Conservation (phyloP, 2,329 filamentous ascomycete genomes). For the Chaetomiaceae sp. region DNA sequence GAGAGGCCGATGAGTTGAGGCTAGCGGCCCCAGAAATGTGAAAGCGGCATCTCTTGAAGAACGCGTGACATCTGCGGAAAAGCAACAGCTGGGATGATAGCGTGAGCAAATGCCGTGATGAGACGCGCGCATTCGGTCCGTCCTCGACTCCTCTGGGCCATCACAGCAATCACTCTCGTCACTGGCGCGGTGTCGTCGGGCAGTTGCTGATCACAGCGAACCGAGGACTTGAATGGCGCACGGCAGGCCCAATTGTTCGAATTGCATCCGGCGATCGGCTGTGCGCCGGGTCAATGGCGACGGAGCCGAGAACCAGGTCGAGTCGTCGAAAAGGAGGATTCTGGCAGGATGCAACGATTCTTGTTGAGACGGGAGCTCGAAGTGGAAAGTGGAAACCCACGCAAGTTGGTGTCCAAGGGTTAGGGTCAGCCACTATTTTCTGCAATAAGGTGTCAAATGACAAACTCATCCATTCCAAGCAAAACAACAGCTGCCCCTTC, state of each 20-base stretch:
- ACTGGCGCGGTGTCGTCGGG: slow-evolving; percentile 5
- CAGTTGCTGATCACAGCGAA: slow-evolving; percentile 1
- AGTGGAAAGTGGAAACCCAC: too few relatives aligned
- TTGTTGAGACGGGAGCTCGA: too few relatives aligned
- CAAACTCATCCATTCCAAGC: too few relatives aligned
- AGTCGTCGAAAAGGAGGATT: too few relatives aligned
- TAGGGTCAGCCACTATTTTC: too few relatives aligned
- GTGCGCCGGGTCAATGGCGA: slow-evolving; percentile 1
- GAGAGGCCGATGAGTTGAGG: not conserved
- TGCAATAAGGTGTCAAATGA: too few relatives aligned
- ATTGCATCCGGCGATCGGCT: slow-evolving; percentile 10
- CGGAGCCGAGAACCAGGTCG: not conserved
- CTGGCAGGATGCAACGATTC: too few relatives aligned
- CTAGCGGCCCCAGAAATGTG: not conserved
- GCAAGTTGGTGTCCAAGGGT: too few relatives aligned
- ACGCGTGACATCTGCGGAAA: not conserved
- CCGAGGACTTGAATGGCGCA: not conserved
- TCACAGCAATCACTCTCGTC: not conserved
- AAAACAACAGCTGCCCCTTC: too few relatives aligned
- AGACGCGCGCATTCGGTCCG: slow-evolving; percentile 5
- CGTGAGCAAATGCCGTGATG: not conserved
- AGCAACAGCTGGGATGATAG: not conserved
- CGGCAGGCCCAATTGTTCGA: not conserved
- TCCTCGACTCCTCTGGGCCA: not conserved
- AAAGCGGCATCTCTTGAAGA: not conserved